Conservation (phyloP, 805 yeast species). For the Ogataea neopini region DNA sequence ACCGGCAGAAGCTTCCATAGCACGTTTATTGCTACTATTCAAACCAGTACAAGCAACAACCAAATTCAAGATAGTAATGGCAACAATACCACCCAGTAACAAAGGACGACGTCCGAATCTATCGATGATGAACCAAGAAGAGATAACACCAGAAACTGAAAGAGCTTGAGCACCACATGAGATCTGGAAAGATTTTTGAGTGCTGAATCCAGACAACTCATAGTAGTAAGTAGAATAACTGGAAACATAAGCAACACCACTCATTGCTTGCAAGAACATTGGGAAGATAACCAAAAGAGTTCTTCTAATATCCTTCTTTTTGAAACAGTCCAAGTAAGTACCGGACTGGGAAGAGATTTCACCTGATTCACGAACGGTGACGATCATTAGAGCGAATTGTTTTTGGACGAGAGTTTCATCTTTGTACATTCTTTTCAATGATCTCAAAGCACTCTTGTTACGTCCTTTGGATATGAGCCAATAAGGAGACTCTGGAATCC, state of each 20-base stretch:
- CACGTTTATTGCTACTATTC: constrained; percentile 16
- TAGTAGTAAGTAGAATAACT: constrained; percentile 52
- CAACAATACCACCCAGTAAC: constrained; percentile 30
- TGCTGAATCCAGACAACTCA: constrained; percentile 47
- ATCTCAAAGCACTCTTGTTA: constrained; percentile 43
- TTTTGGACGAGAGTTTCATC: constrained; percentile 35
- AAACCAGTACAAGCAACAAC: constrained; percentile 31
- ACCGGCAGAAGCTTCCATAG: constrained; percentile 33
- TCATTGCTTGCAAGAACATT: constrained; percentile 46
- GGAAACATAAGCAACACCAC: constrained; percentile 48
- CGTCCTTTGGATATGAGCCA: constrained; percentile 36
- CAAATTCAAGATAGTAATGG: constrained; percentile 27
- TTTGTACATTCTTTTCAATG: constrained; percentile 32
- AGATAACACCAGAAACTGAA: constrained; percentile 33
- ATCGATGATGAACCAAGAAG: constrained; percentile 44
- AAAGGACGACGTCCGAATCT: constrained; percentile 40
- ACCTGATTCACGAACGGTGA: constrained; percentile 34
- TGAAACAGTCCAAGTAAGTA: constrained; percentile 45
- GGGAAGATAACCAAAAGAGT: constrained; percentile 40
- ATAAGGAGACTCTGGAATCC: constrained; percentile 26
- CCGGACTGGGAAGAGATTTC: constrained; percentile 24
- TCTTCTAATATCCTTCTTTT: constrained; percentile 45
- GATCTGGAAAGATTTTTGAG: constrained; percentile 38
- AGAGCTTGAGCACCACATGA: constrained; percentile 35
- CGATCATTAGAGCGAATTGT: constrained; percentile 36